Percentiles rank a stretch among this genome's conserved stretches.
Evolutionary conservation across 305 asterid genomes (phyloP).

Genomic region (Solanum hybrid): DNA sequence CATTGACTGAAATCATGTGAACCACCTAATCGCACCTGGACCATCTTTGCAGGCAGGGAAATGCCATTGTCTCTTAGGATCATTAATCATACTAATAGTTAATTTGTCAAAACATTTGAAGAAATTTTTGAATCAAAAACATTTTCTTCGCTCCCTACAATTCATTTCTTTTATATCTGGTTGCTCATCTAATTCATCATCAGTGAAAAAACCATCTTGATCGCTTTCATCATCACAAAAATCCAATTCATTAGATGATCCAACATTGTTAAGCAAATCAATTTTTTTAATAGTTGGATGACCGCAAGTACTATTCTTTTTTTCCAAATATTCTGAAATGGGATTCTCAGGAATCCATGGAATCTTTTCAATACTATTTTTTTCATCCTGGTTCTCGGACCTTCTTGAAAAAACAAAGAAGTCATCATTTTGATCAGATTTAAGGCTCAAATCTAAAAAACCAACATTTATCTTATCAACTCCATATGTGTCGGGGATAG

Average conservation of each 20-base stretch:
- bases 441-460: not conserved
- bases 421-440: not conserved
- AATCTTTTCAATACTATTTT: not conserved
- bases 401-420: not conserved
- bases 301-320: not conserved
- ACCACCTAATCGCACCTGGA: not conserved
- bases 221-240: too few relatives aligned
- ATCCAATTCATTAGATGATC: not conserved
- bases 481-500: not conserved
- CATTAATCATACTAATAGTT: not conserved
- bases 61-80: not conserved
- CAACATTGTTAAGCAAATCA: not conserved
- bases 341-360: not conserved
- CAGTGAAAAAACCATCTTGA: not conserved
- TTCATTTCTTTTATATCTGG: not conserved
- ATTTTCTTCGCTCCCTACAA: not conserved
- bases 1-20: not conserved
- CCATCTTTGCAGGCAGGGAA: not conserved
- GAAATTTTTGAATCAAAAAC: not conserved
- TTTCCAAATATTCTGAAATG: not conserved
- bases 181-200: not conserved
- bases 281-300: not conserved
- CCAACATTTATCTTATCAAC: not conserved
- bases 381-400: not conserved
- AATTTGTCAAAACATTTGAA: not conserved